These are phyloP conservation scores for Rhynchosporium agropyri DNA, from an alignment of 2,329 filamentous ascomycete species.

Conservation along the genomic window DNA sequence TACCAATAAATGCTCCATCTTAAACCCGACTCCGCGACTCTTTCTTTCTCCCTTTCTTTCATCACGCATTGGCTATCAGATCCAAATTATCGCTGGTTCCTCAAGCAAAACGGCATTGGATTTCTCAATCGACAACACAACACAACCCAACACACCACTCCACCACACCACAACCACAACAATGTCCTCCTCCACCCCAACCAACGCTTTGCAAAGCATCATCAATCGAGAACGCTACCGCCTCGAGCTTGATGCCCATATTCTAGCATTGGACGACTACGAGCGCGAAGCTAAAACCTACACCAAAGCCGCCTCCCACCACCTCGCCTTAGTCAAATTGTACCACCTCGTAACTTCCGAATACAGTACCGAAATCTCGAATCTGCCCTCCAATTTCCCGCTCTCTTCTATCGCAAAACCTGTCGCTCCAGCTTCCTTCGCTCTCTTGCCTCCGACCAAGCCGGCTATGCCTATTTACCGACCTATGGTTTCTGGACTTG, in stretches of 20 bases:
- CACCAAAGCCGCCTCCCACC: not conserved
- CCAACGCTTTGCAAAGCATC: not conserved
- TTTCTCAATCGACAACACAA: not conserved
- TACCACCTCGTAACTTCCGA: not conserved
- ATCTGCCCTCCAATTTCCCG: not conserved
- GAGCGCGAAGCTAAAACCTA: not conserved
- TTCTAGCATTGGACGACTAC: not conserved
- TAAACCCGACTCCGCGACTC: too few relatives aligned
- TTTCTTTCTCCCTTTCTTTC: too few relatives aligned
- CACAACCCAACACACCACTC: not conserved
- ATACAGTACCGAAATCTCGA: not conserved
- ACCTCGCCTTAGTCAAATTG: not conserved
- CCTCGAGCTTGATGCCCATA: not conserved
- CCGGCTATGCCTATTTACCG: not conserved
- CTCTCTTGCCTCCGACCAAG: not conserved
- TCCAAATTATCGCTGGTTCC: not conserved
- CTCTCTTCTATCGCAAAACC: not conserved
- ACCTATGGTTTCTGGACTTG: not conserved
- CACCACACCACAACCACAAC: not conserved
- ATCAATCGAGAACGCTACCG: constrained; percentile 1
- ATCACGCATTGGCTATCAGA: too few relatives aligned
- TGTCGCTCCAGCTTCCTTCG: not conserved
- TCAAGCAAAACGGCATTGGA: not conserved
- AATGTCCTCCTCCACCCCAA: not conserved
- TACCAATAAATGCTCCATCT: too few relatives aligned